Evolutionary conservation across 2,329 filamentous ascomycete species (phyloP).

Genomic region (Sporothrix inflata): DNA sequence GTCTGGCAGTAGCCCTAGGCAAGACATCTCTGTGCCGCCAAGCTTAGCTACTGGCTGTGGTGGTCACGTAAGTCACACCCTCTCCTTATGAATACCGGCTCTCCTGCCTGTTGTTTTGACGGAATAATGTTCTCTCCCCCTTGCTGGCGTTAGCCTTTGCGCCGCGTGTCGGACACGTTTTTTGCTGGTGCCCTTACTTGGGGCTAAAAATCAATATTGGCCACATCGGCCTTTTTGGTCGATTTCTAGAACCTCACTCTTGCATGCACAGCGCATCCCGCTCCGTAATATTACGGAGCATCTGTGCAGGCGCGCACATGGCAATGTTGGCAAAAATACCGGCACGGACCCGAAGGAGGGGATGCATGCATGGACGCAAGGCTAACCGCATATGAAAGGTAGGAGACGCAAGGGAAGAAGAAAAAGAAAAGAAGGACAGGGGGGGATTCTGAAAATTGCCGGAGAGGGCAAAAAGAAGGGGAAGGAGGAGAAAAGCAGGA

Average conservation of each 20-base stretch:
- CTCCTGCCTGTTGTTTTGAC: not conserved
- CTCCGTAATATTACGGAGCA: not conserved
- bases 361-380: not conserved
- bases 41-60: not conserved
- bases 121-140: not conserved
- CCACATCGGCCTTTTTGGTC: not conserved
- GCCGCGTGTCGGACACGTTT: slow-evolving; percentile 17
- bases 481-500: not conserved
- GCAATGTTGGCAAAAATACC: not conserved
- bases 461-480: not conserved
- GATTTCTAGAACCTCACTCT: not conserved
- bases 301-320: not conserved
- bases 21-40: not conserved
- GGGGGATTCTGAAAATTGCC: not conserved
- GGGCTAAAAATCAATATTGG: slow-evolving; percentile 6
- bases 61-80: not conserved
- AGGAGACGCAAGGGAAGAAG: not conserved
- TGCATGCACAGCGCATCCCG: not conserved
- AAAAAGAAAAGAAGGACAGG: not conserved
- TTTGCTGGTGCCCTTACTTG: not conserved
- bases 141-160: not conserved
- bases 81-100: not conserved
- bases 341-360: not conserved
- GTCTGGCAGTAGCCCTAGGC: not conserved
- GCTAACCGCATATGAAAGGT: not conserved